Conservation (phyloP, 1,139 yeast genomes). For the Saccharomyces pastorianus region DNA sequence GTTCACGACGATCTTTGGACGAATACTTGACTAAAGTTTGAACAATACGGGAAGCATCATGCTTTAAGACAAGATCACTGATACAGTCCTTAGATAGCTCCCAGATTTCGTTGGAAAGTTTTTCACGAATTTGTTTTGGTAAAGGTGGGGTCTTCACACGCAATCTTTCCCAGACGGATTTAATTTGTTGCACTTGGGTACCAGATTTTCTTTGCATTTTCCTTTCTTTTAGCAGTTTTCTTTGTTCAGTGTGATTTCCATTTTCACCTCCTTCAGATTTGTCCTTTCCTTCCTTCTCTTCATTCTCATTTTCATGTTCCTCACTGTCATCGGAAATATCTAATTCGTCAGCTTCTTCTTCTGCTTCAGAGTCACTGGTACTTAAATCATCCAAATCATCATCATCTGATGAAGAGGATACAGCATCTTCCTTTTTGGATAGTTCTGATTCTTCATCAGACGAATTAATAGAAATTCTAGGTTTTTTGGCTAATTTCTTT, state of each 20-base stretch:
- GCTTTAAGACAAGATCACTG: constrained; percentile 82
- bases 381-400: constrained; percentile 27
- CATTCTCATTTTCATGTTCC: constrained; percentile 20
- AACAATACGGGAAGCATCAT: constrained; percentile 93
- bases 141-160: constrained; percentile 81
- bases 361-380: constrained; percentile 13
- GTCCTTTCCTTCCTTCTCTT: constrained; percentile 15
- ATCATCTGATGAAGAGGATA: constrained; percentile 25
- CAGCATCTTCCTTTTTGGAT: constrained; percentile 29
- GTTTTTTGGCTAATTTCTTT: constrained; percentile 22
- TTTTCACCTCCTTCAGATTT: constrained; percentile 34
- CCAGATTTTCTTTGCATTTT: constrained; percentile 84
- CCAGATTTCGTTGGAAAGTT: constrained; percentile 81
- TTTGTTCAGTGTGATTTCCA: constrained; percentile 80
- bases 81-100: constrained; percentile 66
- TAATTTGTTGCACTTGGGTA: constrained; percentile 73
- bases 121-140: constrained; percentile 69
- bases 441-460: constrained; percentile 27
- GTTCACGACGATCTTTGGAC: constrained; percentile 68
- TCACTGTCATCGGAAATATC: constrained; percentile 28
- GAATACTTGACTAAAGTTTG: constrained; percentile 89
- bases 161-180: constrained; percentile 82
- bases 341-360: constrained; percentile 21
- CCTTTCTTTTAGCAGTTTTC: constrained; percentile 69
- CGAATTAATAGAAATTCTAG: constrained; percentile 27